A percentile compares a stretch with the other conserved stretches of the same genome.
Conservation (phyloP, 768 basidiomycete species). For the Serendipita vermifera region DNA sequence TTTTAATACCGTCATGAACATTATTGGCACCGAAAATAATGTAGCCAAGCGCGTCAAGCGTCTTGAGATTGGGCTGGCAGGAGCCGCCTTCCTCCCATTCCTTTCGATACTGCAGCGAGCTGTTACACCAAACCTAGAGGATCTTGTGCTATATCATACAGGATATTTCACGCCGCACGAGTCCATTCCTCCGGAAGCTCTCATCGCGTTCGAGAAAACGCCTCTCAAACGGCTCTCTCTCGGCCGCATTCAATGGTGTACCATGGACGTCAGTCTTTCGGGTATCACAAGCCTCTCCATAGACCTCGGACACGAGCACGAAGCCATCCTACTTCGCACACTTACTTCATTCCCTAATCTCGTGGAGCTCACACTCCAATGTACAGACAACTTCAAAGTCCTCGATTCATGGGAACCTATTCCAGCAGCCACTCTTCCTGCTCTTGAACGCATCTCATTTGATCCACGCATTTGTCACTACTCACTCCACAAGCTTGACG, state of each 20-base stretch:
- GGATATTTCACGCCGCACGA: conserved; percentile 1
- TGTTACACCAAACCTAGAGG: not conserved
- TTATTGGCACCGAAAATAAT: no score
- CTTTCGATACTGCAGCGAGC: not conserved
- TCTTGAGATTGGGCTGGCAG: not conserved
- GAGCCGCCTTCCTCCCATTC: not conserved
- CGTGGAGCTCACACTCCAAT: not conserved
- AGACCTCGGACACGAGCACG: conserved; percentile 5
- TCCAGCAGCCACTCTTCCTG: not conserved
- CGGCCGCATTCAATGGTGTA: not conserved
- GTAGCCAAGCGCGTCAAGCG: not conserved
- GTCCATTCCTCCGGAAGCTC: not conserved
- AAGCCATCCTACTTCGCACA: not conserved
- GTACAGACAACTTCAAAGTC: not conserved
- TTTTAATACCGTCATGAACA: no score
- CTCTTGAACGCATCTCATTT: not conserved
- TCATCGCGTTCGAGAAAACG: not conserved
- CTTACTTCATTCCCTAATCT: conserved; percentile 5
- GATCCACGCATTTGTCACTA: conserved; percentile 8
- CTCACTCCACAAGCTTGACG: not conserved
- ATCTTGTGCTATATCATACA: not conserved
- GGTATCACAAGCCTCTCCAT: not conserved
- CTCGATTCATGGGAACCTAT: conserved; percentile 7
- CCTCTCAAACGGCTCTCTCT: not conserved
- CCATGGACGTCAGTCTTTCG: not conserved